Percentiles rank a stretch among this genome's conserved stretches.
phyloP scores from a whole-genome alignment of 208 protist genomes.

The Acanthamoeba castellanii region DNA sequence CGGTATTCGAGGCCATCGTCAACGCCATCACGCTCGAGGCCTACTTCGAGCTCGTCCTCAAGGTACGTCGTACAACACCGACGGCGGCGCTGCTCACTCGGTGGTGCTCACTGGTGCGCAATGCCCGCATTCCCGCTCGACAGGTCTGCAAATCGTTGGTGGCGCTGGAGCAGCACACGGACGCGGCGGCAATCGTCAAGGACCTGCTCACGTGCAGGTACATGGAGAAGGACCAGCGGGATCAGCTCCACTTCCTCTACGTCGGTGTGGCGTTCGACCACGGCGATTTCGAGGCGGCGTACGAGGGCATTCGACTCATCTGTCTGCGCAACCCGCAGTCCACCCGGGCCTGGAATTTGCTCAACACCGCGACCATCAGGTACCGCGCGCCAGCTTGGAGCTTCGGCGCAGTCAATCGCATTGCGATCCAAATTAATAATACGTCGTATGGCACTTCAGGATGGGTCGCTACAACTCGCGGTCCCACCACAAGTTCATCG shows the following conservation, averaged over 20 bases:
- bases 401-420: too few relatives aligned
- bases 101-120: not conserved
- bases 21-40: not conserved
- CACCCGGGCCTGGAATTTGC: slow-evolving; percentile 20
- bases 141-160: slow-evolving; percentile 48
- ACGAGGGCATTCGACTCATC: slow-evolving; percentile 49
- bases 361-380: slow-evolving; percentile 27
- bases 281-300: slow-evolving; percentile 59
- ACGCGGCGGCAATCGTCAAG: slow-evolving; percentile 45
- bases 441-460: not conserved
- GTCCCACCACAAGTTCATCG: slow-evolving; percentile 61
- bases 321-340: slow-evolving; percentile 43
- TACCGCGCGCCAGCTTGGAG: not conserved
- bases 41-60: slow-evolving; percentile 67
- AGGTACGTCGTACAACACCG: not conserved
- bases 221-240: not conserved
- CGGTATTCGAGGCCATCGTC: slow-evolving; percentile 65
- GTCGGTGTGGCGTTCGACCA: slow-evolving; percentile 61
- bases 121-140: not conserved
- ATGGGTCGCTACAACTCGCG: slow-evolving; percentile 39
- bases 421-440: not conserved
- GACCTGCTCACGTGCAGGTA: slow-evolving; percentile 58
- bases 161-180: slow-evolving; percentile 7
- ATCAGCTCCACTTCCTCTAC: slow-evolving; percentile 37
- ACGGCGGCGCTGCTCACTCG: not conserved